Conservation (phyloP, 2,329 filamentous ascomycete genomes). For the Calonectria pseudoreteaudii region DNA sequence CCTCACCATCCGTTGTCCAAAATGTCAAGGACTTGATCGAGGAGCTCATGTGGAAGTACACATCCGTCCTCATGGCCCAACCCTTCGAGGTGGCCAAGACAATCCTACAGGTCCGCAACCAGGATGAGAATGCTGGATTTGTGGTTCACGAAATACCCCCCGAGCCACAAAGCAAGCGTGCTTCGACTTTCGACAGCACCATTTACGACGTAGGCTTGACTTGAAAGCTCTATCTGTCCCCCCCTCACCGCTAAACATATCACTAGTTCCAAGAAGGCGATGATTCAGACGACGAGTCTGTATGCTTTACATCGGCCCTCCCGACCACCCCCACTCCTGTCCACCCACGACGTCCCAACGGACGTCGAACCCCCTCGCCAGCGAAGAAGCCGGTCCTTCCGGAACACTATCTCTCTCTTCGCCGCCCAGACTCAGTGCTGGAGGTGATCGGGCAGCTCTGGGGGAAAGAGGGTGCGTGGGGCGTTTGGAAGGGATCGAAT, state of each 20-base stretch:
- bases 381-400: slow-evolving; percentile 50
- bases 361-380: slow-evolving; percentile 47
- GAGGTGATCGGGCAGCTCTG: slow-evolving; percentile 91
- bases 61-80: slow-evolving; percentile 87
- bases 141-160: slow-evolving; percentile 38
- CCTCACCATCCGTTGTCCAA: slow-evolving; percentile 79
- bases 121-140: slow-evolving; percentile 59
- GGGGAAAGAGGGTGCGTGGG: slow-evolving; percentile 89
- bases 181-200: slow-evolving; percentile 48
- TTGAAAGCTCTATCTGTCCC: background rate
- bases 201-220: slow-evolving; percentile 49
- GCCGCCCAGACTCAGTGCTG: slow-evolving; percentile 82
- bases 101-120: slow-evolving; percentile 80
- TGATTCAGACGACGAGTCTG: slow-evolving; percentile 82
- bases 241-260: slow-evolving; percentile 38
- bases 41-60: slow-evolving; percentile 92
- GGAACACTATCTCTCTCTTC: slow-evolving; percentile 75
- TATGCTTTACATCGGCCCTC: slow-evolving; percentile 81
- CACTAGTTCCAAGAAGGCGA: slow-evolving; percentile 65
- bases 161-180: slow-evolving; percentile 44
- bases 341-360: slow-evolving; percentile 47
- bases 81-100: slow-evolving; percentile 98
- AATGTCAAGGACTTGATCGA: slow-evolving; percentile 83
- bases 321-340: slow-evolving; percentile 66
- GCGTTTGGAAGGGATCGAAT: slow-evolving; percentile 95